Evolutionary conservation across 2,329 filamentous ascomycete species (phyloP), one percentile per base, ranked within the genome.

Genomic region (Stachybotrys chartarum): DNA sequence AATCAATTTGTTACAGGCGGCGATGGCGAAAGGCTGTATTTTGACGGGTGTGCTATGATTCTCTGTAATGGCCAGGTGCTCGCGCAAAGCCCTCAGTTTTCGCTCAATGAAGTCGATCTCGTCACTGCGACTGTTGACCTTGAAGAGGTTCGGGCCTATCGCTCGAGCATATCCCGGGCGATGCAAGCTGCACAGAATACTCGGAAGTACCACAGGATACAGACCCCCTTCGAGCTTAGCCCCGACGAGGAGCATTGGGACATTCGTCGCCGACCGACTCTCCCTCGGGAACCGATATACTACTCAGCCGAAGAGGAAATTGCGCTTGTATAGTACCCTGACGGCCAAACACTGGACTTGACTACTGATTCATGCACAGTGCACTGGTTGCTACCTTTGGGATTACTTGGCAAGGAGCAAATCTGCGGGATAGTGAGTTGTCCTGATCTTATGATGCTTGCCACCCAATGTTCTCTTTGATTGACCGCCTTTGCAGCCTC

Each of bases 121-220:
- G 70, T 86, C 17, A 81, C 78, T 6, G 86, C 85, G 3, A 88
- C 84, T 0, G 75, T 88, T 7, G 85, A 88, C 61, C 72, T 89
- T 2, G 89, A 93, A 63, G 84, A 90, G 59, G 87, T 93, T 6
- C 74, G 86, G 49, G 73, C 78, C 1, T 84, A 77, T 61, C 75
- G 87, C 0, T 80, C 71, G n/a, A 72, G 76, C 1, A 75, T 78
- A 14, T 80, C 79, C 12, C 75, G 84, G 55, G 78, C 80, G 7
- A 63, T 82, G 17, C 86, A 89, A 65, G 79, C 82, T 7, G 77
- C 81, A 56, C 56, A 66, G 69, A 44, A 24, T 24, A 24, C 67
- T 63, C 55, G 69, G 63, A 57, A 66, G 24, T 70, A 58, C 54
- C 64, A 52, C 49, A 61, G 58, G 35, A 68, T 72, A 5, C 68